Conservation (phyloP, 1,284 basidiomycete genomes). For the Naganishia sp. region DNA sequence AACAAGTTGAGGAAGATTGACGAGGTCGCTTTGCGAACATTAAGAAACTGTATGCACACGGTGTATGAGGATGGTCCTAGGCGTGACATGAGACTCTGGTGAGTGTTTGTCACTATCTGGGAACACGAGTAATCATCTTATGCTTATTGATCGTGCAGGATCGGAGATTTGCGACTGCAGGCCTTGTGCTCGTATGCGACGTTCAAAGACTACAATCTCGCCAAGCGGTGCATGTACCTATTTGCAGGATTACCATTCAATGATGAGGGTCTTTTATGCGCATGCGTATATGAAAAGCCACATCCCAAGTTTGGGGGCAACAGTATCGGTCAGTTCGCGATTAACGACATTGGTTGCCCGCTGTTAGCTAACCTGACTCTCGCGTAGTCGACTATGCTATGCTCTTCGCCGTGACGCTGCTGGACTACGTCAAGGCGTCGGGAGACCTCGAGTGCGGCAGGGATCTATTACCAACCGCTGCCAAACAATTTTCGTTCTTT, state of each 20-base stretch:
- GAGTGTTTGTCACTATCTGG: too few species aligned
- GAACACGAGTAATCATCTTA: too few species aligned
- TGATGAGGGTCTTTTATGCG: conserved; percentile 36
- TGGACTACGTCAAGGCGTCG: conserved; percentile 39
- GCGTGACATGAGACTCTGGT: too few species aligned
- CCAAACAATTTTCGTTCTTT: conserved; percentile 37
- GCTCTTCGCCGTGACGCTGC: conserved; percentile 37
- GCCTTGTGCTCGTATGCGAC: too few species aligned
- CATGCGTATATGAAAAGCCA: conserved; percentile 39
- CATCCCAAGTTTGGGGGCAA: conserved; percentile 36
- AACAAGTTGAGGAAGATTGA: too few species aligned
- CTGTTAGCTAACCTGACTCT: neutral
- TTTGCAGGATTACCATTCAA: conserved; percentile 39
- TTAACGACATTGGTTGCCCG: neutral
- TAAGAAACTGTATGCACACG: too few species aligned
- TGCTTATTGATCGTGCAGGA: too few species aligned
- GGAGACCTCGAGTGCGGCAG: conserved; percentile 36
- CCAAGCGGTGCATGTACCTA: conserved; percentile 37
- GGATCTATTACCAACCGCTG: conserved; percentile 37
- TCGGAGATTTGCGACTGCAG: too few species aligned
- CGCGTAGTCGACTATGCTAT: conserved; percentile 39
- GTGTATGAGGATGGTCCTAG: too few species aligned
- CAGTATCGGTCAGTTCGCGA: conserved; percentile 30
- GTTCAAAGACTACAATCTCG: too few species aligned
- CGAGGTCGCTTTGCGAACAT: too few species aligned